phyloP scores from a whole-genome alignment of 129 eudicot species.

The Arctium lappa region DNA sequence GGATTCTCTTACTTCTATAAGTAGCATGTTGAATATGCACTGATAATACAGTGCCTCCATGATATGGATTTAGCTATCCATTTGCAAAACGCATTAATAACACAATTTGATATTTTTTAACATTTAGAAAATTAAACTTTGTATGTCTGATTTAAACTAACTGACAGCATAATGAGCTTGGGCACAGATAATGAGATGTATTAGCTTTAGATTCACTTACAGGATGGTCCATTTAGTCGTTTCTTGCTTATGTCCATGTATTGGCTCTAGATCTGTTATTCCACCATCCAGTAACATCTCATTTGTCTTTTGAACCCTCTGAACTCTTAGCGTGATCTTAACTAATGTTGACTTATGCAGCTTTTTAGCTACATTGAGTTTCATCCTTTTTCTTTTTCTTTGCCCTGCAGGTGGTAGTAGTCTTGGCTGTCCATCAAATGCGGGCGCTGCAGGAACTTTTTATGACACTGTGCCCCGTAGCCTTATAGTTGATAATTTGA shows the following conservation, averaged over 20 bases:
- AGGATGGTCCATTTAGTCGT: neutral
- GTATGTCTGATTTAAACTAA: too few species aligned
- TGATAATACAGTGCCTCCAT: neutral
- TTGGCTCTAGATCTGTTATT: neutral
- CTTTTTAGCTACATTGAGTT: conserved; percentile 3
- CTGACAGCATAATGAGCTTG: neutral
- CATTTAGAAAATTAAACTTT: neutral
- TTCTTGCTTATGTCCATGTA: neutral
- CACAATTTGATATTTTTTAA: neutral
- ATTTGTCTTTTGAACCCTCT: conserved; percentile 4
- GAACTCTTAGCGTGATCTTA: neutral
- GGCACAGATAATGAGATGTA: neutral
- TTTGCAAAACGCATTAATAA: neutral
- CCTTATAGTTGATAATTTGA: conserved; percentile 72
- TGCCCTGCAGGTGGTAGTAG: conserved; percentile 78
- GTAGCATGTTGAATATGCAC: neutral
- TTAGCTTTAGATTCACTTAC: neutral
- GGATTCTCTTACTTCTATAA: neutral
- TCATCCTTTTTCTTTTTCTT: conserved; percentile 8
- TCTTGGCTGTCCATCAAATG: conserved; percentile 78
- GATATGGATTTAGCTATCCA: neutral
- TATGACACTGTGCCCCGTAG: conserved; percentile 93
- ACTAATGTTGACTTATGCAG: neutral
- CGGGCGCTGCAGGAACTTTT: conserved; percentile 97
- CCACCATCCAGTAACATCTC: neutral